Percentiles rank a stretch among this genome's conserved stretches.
Evolutionary conservation across 208 protist genomes (phyloP).

Genomic region (Acanthamoeba sp.): DNA sequence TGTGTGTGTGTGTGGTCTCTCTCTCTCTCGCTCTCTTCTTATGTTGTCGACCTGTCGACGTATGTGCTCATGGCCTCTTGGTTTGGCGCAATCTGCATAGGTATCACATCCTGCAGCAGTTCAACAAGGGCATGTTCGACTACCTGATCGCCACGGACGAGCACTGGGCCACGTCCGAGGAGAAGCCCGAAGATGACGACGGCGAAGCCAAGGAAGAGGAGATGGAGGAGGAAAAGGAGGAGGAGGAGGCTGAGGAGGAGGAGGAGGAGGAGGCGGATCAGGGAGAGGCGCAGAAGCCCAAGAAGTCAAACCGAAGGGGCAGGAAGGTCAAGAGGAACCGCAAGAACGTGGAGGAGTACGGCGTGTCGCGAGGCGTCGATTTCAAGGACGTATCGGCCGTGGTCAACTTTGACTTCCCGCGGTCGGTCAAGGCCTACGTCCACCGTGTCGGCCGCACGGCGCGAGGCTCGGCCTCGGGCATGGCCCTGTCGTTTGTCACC

Average conservation of each 20-base stretch:
- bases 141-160: constrained; percentile 97
- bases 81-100: constrained; percentile 82
- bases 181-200: constrained; percentile 82
- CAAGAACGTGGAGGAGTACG: constrained; percentile 85
- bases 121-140: constrained; percentile 96
- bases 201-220: constrained; percentile 86
- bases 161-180: constrained; percentile 51
- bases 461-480: constrained; percentile 40
- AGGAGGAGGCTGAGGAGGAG: constrained; percentile 48
- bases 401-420: constrained; percentile 97
- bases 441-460: constrained; percentile 96
- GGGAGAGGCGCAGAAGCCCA: constrained; percentile 1
- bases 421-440: constrained; percentile 94
- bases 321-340: constrained; percentile 16
- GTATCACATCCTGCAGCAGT: constrained; percentile 94
- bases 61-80: too few relatives aligned
- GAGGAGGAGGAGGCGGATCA: constrained; percentile 73
- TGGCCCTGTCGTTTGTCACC: constrained; percentile 73
- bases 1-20: too few relatives aligned
- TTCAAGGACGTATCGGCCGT: constrained; percentile 95
- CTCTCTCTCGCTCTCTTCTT: background rate
- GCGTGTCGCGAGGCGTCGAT: constrained; percentile 96
- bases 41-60: too few relatives aligned
- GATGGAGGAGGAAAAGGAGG: constrained; percentile 71
- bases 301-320: constrained; percentile 46